Percentiles rank a stretch among this genome's conserved stretches.
These are phyloP conservation scores for Chrysosporium queenslandicum DNA, from an alignment of 2,329 filamentous ascomycete species.

Conservation along the genomic window DNA sequence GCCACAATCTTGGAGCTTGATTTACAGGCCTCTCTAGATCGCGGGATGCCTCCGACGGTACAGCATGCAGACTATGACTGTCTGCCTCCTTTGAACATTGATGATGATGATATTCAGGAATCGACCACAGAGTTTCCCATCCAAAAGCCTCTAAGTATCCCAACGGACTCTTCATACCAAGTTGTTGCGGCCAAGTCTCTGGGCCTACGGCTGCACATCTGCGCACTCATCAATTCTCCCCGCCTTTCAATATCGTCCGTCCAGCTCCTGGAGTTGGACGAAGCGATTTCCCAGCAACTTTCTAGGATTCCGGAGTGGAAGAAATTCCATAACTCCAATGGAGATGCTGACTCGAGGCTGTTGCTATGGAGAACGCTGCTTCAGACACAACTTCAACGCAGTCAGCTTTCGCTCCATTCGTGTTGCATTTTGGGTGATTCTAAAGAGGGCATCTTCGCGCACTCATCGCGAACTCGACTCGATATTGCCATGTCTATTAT, in stretches of 20 bases:
- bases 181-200: slow-evolving; percentile 23
- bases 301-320: slow-evolving; percentile 29
- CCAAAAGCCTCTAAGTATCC: slow-evolving; percentile 24
- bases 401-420: slow-evolving; percentile 32
- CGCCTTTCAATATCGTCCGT: slow-evolving; percentile 23
- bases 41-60: slow-evolving; percentile 43
- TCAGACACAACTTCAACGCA: slow-evolving; percentile 29
- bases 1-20: slow-evolving; percentile 49
- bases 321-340: slow-evolving; percentile 17
- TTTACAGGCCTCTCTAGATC: slow-evolving; percentile 46
- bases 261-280: slow-evolving; percentile 34
- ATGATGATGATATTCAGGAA: slow-evolving; percentile 41
- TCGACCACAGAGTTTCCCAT: slow-evolving; percentile 24
- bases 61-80: slow-evolving; percentile 41
- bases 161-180: slow-evolving; percentile 33
- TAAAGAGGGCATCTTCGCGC: slow-evolving; percentile 26
- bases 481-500: slow-evolving; percentile 32
- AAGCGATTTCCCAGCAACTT: slow-evolving; percentile 29
- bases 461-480: slow-evolving; percentile 29
- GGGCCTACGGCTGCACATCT: slow-evolving; percentile 19
- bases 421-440: slow-evolving; percentile 31
- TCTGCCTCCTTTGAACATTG: slow-evolving; percentile 41
- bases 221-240: slow-evolving; percentile 21
- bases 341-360: slow-evolving; percentile 26
- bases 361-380: slow-evolving; percentile 28